Percentiles rank a stretch among this genome's conserved stretches.
Evolutionary conservation across 495 filamentous ascomycete species (phyloP).

Genomic region (Bacidia rubella): DNA sequence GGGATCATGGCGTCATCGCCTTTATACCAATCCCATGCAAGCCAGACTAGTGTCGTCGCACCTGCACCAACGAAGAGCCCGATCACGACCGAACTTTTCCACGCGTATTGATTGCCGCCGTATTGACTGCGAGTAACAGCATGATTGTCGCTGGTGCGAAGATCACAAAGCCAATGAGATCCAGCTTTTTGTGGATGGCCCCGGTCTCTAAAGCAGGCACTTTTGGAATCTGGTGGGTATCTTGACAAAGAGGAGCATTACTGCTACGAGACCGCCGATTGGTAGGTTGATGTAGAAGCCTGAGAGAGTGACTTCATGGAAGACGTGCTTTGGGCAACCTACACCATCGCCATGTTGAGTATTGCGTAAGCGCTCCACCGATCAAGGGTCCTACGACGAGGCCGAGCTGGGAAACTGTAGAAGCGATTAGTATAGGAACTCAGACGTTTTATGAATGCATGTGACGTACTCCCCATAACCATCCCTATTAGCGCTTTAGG

Average conservation of each 20-base stretch:
- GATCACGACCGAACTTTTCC: constrained; percentile 28
- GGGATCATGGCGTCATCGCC: constrained; percentile 34
- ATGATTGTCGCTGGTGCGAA: constrained; percentile 33
- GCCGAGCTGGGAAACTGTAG: constrained; percentile 23
- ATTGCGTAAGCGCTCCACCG: constrained; percentile 45
- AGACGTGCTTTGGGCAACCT: constrained; percentile 15
- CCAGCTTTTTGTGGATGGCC: too few relatives aligned
- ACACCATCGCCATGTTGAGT: constrained; percentile 43
- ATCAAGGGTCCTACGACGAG: constrained; percentile 39
- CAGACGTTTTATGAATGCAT: not conserved
- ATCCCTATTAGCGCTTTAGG: constrained; percentile 25
- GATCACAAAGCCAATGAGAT: constrained; percentile 33
- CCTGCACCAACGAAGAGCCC: constrained; percentile 28
- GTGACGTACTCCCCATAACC: constrained; percentile 19
- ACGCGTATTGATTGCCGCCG: constrained; percentile 35
- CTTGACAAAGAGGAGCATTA: constrained; percentile 10
- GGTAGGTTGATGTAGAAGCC: constrained; percentile 46
- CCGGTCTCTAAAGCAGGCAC: too few relatives aligned
- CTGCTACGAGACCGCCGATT: constrained; percentile 25
- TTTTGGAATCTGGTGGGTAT: not conserved
- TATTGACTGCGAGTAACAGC: constrained; percentile 41
- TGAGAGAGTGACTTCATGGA: constrained; percentile 12
- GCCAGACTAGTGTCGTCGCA: constrained; percentile 24
- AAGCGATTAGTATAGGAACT: not conserved
- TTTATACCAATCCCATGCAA: constrained; percentile 26